Evolutionary conservation across 1,284 basidiomycete species (phyloP).

Genomic region (Papiliotrema laurentii): DNA sequence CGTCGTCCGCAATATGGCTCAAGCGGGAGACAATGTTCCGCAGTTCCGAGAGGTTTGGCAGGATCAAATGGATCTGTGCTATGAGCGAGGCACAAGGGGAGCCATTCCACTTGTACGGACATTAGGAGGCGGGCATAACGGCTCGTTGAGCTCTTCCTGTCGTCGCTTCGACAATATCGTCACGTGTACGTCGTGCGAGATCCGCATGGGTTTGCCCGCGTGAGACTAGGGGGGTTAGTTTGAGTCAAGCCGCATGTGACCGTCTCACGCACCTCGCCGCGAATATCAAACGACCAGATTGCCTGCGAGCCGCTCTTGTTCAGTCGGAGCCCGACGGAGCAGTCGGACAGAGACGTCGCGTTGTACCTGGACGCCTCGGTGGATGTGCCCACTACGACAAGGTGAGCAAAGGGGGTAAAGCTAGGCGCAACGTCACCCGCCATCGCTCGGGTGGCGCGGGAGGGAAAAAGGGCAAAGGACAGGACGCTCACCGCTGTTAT

Average conservation of each 20-base stretch:
- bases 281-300: constrained; percentile 42
- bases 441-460: neutral
- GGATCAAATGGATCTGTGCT: constrained; percentile 68
- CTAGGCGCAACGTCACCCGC: neutral
- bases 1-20: constrained; percentile 65
- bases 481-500: constrained; percentile 31
- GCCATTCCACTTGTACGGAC: constrained; percentile 58
- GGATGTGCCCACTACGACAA: constrained; percentile 1
- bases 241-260: too few species aligned
- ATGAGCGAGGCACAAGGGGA: neutral
- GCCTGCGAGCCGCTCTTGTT: constrained; percentile 37
- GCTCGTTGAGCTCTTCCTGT: constrained; percentile 68
- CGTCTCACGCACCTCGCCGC: constrained; percentile 25
- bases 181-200: constrained; percentile 48
- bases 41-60: constrained; percentile 72
- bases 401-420: too few species aligned
- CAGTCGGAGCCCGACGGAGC: constrained; percentile 73
- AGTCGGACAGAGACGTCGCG: constrained; percentile 39
- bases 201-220: constrained; percentile 30
- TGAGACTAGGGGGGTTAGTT: too few species aligned
- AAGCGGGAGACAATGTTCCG: constrained; percentile 73
- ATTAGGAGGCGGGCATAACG: constrained; percentile 81
- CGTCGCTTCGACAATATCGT: constrained; percentile 69
- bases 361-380: constrained; percentile 5
- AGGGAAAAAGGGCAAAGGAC: neutral